Evolutionary conservation across 106 monocot species (phyloP).

Genomic region (Xerophyta viscosa): DNA sequence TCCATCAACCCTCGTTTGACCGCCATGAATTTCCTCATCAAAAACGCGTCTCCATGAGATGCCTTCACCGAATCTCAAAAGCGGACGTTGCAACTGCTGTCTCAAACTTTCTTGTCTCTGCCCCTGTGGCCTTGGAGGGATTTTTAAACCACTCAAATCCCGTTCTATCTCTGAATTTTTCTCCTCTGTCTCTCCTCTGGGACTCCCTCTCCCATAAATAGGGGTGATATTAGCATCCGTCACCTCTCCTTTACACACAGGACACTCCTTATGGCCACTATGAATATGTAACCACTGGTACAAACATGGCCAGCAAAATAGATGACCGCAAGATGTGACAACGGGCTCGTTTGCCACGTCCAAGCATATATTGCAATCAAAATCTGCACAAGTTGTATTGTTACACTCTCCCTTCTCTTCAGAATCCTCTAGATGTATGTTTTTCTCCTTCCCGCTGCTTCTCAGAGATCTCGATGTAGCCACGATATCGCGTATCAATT

Average conservation of each 20-base stretch:
- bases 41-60: slow-evolving; percentile 24
- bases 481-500: slow-evolving; percentile 13
- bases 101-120: slow-evolving; percentile 18
- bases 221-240: slow-evolving; percentile 58
- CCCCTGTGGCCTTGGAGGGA: slow-evolving; percentile 20
- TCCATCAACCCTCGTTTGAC: slow-evolving; percentile 19
- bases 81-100: slow-evolving; percentile 13
- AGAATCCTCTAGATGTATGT: slow-evolving; percentile 18
- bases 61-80: slow-evolving; percentile 7
- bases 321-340: slow-evolving; percentile 83
- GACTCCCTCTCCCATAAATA: slow-evolving; percentile 54
- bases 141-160: slow-evolving; percentile 4
- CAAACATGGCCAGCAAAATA: slow-evolving; percentile 91
- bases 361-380: slow-evolving; percentile 87
- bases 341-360: slow-evolving; percentile 74
- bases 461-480: slow-evolving; percentile 17
- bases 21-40: slow-evolving; percentile 28
- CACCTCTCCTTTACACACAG: slow-evolving; percentile 88
- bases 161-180: not conserved
- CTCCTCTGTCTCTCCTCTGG: not conserved
- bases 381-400: slow-evolving; percentile 26
- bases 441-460: slow-evolving; percentile 42
- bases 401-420: slow-evolving; percentile 35
- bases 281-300: slow-evolving; percentile 84
- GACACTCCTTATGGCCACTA: slow-evolving; percentile 65